Evolutionary conservation across 257 asterid species (phyloP), one percentile per base, ranked within the genome.

Genomic region (Ilex asprella): DNA sequence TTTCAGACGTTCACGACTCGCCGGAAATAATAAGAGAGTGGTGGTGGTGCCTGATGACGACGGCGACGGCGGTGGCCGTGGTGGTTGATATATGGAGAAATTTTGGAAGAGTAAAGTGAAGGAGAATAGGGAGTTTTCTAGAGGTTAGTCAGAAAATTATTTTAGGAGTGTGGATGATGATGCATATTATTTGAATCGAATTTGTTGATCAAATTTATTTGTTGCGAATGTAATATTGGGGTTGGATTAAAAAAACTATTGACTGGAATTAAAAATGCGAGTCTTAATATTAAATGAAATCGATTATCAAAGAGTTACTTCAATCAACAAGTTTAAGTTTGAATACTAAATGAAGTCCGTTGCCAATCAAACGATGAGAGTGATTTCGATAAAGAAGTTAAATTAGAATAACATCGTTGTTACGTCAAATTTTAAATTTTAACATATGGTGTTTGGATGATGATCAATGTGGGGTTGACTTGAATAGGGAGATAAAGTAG

Each of bases 1-100:
- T 93, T 82, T 49, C 96, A 89, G 72, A 82, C 91, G 15, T 89
- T 83, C 61, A 63, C 83, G 2, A 47, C 81, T 59, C 81, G 83
- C 52, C 80, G 81, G 76, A 81, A 79, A 68, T 79, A 78, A 56
- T 67, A 39, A 10, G 30, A 14, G 9, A 12, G 12, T 0, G 46
- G 29, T 4, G 30, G 54, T 31, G 30, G 27, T 31, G 58, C 63
- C 12, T 52, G 69, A 61, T 21, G 32, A 7, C 16, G 63, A 61
- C 31, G 65, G 27, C 27, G 66, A 15, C 46, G 69, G 63, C 15
- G 29, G 8, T 27, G 63, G 61, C 31, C 62, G 61, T 12, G 76
- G 67, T 8, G 39, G 72, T 9, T 49, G 75, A 61, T 52, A 56
- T 27, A 70, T 60, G 60, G 56, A 65, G 70, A 31, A 58, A 67